Percentiles rank a stretch among this genome's conserved stretches.
phyloP scores from a whole-genome alignment of 805 yeast species.

The Kockiozyma suomiensis region DNA sequence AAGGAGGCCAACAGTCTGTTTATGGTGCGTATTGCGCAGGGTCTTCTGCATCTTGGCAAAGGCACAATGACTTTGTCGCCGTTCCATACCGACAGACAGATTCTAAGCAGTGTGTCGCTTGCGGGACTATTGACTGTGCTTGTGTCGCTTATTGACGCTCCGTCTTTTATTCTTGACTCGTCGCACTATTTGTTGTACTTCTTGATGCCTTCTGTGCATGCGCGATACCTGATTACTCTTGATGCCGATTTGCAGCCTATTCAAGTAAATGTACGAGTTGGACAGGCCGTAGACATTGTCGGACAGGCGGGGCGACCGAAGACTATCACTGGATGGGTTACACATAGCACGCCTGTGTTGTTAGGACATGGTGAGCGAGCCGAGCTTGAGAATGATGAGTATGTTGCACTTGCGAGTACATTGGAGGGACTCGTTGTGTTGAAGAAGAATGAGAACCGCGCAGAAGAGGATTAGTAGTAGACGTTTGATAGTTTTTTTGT shows the following conservation, averaged over 20 bases:
- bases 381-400: slow-evolving; percentile 93
- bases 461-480: slow-evolving; percentile 20
- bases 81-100: slow-evolving; percentile 84
- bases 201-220: slow-evolving; percentile 85
- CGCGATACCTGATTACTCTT: slow-evolving; percentile 89
- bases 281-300: slow-evolving; percentile 97
- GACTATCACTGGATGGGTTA: slow-evolving; percentile 99
- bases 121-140: slow-evolving; percentile 86
- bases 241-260: slow-evolving; percentile 89
- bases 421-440: slow-evolving; percentile 93
- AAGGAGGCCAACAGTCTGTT: slow-evolving; percentile 89
- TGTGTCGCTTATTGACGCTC: slow-evolving; percentile 83
- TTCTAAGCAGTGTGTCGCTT: slow-evolving; percentile 81
- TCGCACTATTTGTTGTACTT: slow-evolving; percentile 80
- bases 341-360: slow-evolving; percentile 96
- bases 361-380: slow-evolving; percentile 95
- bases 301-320: slow-evolving; percentile 99
- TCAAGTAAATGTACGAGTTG: slow-evolving; percentile 95
- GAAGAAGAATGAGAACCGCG: slow-evolving; percentile 60
- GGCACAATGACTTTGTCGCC: slow-evolving; percentile 91
- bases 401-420: slow-evolving; percentile 74
- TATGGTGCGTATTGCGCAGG: slow-evolving; percentile 93
- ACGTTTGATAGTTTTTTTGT: background rate
- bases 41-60: slow-evolving; percentile 91
- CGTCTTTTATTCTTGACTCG: slow-evolving; percentile 69